Evolutionary conservation across 371 early-diverging fungal species (phyloP).

Genomic region (Vairimorpha apis): DNA sequence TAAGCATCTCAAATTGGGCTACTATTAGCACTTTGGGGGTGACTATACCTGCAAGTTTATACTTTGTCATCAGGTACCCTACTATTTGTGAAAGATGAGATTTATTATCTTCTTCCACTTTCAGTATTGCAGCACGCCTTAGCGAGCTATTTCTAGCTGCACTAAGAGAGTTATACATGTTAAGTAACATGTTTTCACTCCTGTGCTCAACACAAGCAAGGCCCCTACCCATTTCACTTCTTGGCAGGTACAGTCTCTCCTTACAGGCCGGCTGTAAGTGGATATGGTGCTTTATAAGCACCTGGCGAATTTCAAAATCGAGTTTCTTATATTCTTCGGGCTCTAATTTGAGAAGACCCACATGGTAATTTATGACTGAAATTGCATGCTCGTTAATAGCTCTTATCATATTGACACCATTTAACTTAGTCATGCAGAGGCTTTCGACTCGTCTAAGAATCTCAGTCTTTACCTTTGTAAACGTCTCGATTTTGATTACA

Average conservation of each 20-base stretch:
- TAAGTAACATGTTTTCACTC: constrained; percentile 6
- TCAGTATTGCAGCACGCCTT: constrained; percentile 9
- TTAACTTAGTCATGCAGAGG: constrained; percentile 2
- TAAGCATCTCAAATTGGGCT: background rate
- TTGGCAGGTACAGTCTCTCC: constrained; percentile 5
- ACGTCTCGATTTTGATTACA: background rate
- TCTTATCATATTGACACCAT: constrained; percentile 6
- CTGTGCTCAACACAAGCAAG: constrained; percentile 4
- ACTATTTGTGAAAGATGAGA: too few relatives aligned
- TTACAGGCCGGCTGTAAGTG: constrained; percentile 10
- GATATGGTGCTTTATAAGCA: background rate
- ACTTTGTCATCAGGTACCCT: background rate
- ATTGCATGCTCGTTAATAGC: background rate
- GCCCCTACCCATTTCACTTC: constrained; percentile 14
- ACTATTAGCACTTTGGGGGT: background rate
- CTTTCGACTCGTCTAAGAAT: background rate
- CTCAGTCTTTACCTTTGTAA: background rate
- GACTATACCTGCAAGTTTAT: background rate
- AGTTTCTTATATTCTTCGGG: background rate
- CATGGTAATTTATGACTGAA: background rate
- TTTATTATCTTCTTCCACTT: background rate
- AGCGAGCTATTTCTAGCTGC: constrained; percentile 9
- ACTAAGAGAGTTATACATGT: constrained; percentile 3
- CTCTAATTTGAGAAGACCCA: background rate
- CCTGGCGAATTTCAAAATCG: constrained; percentile 6